phyloP scores from a whole-genome alignment of 2,329 filamentous ascomycete genomes.

The Epichloe hybrida region DNA sequence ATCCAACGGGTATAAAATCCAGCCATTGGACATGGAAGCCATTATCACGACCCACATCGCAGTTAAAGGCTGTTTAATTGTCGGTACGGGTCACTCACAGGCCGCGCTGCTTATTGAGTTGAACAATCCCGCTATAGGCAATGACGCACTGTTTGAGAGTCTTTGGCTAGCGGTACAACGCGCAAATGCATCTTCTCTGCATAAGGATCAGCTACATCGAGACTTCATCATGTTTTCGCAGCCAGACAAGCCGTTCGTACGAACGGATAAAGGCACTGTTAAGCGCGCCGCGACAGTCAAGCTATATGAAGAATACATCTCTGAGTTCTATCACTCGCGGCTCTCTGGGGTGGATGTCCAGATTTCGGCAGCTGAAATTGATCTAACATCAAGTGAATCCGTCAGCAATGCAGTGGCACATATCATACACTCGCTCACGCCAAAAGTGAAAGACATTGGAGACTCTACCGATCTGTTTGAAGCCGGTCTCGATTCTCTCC shows the following conservation, averaged over 20 bases:
- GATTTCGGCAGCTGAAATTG: constrained; percentile 1
- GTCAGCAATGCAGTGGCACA: constrained; percentile 8
- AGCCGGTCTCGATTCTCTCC: constrained; percentile 20
- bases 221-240: constrained; percentile 28
- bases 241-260: constrained; percentile 27
- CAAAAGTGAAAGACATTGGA: constrained; percentile 3
- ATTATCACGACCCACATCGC: constrained; percentile 13
- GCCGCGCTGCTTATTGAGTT: constrained; percentile 16
- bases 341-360: constrained; percentile 10
- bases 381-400: background rate
- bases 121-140: constrained; percentile 8
- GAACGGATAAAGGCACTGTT: constrained; percentile 31
- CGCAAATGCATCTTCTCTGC: constrained; percentile 26
- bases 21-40: constrained; percentile 17
- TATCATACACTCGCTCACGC: constrained; percentile 9
- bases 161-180: constrained; percentile 31
- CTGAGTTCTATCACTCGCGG: constrained; percentile 26
- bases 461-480: constrained; percentile 15
- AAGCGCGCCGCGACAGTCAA: constrained; percentile 25
- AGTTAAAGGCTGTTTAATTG: constrained; percentile 14
- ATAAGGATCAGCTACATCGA: constrained; percentile 28
- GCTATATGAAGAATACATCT: constrained; percentile 31
- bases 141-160: constrained; percentile 21
- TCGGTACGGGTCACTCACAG: constrained; percentile 15
- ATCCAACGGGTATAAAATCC: constrained; percentile 20